A percentile compares a stretch with the other conserved stretches of the same genome.
These are phyloP conservation scores for Asterochloris sp. DNA, from an alignment of 139 green algal genomes.

Conservation along the genomic window DNA sequence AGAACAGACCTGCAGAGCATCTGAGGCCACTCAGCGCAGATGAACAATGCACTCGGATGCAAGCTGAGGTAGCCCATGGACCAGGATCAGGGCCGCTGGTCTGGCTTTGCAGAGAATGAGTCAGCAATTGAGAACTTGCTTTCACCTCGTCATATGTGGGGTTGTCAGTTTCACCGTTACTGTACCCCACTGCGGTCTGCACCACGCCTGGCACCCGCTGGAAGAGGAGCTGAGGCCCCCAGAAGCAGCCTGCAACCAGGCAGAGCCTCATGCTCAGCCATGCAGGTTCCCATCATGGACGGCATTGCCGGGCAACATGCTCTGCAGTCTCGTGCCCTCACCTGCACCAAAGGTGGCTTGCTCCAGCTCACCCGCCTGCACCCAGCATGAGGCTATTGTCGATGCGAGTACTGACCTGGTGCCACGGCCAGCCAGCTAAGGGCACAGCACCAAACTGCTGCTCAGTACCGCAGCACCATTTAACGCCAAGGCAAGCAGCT, in stretches of 20 bases:
- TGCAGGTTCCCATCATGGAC: too few relatives aligned
- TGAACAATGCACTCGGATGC: background rate
- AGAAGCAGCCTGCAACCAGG: conserved; percentile 52
- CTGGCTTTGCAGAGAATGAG: background rate
- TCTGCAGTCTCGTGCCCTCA: background rate
- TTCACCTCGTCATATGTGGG: conserved; percentile 50
- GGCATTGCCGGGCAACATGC: too few relatives aligned
- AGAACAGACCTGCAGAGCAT: conserved; percentile 52
- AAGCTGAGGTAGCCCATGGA: too few relatives aligned
- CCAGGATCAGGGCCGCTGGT: background rate
- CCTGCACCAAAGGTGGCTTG: conserved; percentile 47
- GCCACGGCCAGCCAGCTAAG: too few relatives aligned
- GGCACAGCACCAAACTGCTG: too few relatives aligned
- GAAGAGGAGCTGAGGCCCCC: conserved; percentile 55
- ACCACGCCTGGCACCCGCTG: conserved; percentile 69
- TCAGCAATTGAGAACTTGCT: background rate
- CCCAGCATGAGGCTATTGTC: background rate
- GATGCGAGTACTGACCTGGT: background rate
- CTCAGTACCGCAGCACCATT: too few relatives aligned
- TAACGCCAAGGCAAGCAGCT: too few relatives aligned
- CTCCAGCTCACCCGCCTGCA: conserved; percentile 25
- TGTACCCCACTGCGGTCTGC: conserved; percentile 66
- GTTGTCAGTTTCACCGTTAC: conserved; percentile 34
- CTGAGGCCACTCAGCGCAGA: conserved; percentile 42
- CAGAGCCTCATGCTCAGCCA: too few relatives aligned